Conservation (phyloP, 805 yeast species). For the Debaryomyces prosopidis region DNA sequence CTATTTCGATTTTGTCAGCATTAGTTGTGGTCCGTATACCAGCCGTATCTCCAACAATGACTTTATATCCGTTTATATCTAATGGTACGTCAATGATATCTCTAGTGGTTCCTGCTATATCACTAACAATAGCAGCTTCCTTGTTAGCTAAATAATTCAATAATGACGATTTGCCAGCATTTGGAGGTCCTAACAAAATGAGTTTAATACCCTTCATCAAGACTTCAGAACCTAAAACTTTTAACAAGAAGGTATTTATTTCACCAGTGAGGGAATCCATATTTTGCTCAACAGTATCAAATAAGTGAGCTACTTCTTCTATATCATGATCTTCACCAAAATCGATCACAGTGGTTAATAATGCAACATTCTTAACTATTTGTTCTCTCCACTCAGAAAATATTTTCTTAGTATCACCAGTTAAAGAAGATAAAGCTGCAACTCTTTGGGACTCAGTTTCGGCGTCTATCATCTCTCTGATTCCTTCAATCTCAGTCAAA, state of each 20-base stretch:
- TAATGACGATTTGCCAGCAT: constrained; percentile 92
- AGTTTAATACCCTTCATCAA: constrained; percentile 71
- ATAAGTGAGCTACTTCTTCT: constrained; percentile 58
- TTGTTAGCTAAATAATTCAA: constrained; percentile 73
- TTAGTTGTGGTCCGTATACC: constrained; percentile 62
- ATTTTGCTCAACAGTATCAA: constrained; percentile 48
- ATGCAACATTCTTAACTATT: constrained; percentile 66
- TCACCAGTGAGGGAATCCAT: constrained; percentile 45
- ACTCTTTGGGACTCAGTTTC: constrained; percentile 88
- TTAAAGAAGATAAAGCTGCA: constrained; percentile 71
- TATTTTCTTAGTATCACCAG: constrained; percentile 59
- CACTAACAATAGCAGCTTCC: constrained; percentile 89
- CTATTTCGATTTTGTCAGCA: constrained; percentile 63
- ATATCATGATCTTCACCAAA: constrained; percentile 93
- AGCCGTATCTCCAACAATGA: constrained; percentile 88
- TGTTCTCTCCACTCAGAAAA: constrained; percentile 68
- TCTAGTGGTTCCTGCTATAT: constrained; percentile 91
- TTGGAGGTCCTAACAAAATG: constrained; percentile 85
- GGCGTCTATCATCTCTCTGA: constrained; percentile 84
- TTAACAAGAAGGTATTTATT: constrained; percentile 43
- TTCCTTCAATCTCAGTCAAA: constrained; percentile 87
- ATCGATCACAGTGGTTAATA: constrained; percentile 85
- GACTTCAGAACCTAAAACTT: constrained; percentile 59
- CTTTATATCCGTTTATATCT: constrained; percentile 81
- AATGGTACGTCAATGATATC: constrained; percentile 81